Conservation (phyloP, 371 early-diverging fungal genomes). For the Syncephalis fuscata region DNA sequence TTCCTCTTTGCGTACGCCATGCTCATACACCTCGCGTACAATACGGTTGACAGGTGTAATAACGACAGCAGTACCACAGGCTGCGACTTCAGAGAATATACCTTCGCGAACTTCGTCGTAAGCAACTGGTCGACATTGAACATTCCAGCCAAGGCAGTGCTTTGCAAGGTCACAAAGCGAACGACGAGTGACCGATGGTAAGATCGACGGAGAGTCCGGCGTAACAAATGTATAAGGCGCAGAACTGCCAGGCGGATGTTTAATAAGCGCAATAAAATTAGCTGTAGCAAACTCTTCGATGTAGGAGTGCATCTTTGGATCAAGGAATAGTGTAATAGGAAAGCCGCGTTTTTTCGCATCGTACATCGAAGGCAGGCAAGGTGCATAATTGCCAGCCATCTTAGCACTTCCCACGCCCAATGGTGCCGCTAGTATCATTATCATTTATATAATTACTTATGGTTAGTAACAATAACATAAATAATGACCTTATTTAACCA, state of each 20-base stretch:
- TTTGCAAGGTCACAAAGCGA: constrained; percentile 45
- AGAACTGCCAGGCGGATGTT: constrained; percentile 19
- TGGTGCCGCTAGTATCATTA: constrained; percentile 24
- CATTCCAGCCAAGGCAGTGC: constrained; percentile 37
- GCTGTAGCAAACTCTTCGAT: constrained; percentile 72
- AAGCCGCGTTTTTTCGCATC: constrained; percentile 47
- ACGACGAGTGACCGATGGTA: constrained; percentile 55
- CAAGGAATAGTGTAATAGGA: constrained; percentile 54
- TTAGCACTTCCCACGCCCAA: constrained; percentile 45
- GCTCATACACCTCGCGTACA: constrained; percentile 28
- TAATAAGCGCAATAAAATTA: constrained; percentile 59
- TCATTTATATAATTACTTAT: too few species aligned
- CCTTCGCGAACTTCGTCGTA: constrained; percentile 40
- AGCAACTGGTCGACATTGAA: constrained; percentile 32
- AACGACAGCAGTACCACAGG: constrained; percentile 66
- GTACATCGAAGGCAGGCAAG: constrained; percentile 31
- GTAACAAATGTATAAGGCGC: constrained; percentile 49
- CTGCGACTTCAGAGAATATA: constrained; percentile 50
- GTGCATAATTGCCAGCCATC: constrained; percentile 65
- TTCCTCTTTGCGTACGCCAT: constrained; percentile 17
- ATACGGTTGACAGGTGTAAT: constrained; percentile 60
- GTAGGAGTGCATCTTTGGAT: constrained; percentile 37
- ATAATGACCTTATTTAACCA: background rate
- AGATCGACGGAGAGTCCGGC: constrained; percentile 41
- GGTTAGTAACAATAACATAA: too few species aligned